These are phyloP conservation scores for Ustilago shanxiensis DNA, from an alignment of 1,284 basidiomycete species.

Conservation along the genomic window DNA sequence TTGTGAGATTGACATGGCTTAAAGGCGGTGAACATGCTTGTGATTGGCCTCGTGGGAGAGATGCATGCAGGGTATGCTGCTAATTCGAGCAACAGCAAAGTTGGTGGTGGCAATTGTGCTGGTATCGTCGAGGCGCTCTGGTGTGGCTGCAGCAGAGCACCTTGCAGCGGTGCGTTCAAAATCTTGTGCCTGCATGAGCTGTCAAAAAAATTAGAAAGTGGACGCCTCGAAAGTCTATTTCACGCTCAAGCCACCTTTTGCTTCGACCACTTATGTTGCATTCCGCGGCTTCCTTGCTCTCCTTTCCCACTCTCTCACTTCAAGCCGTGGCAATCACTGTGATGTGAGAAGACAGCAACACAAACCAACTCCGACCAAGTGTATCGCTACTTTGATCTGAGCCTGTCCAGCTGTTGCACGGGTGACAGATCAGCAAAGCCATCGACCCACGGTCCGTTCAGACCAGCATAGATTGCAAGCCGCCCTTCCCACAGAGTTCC, in stretches of 20 bases:
- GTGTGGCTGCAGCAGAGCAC: constrained; percentile 4
- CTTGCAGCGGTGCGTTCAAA: background rate
- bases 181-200: constrained; percentile 14
- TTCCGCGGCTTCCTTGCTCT: background rate
- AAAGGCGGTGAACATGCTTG: background rate
- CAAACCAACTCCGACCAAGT: background rate
- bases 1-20: background rate
- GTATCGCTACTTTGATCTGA: background rate
- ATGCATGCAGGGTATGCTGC: background rate
- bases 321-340: background rate
- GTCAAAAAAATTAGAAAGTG: constrained; percentile 5
- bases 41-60: background rate
- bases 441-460: background rate
- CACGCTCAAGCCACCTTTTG: constrained; percentile 3
- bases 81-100: background rate
- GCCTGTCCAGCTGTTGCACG: background rate
- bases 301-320: background rate
- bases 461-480: background rate
- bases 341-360: background rate
- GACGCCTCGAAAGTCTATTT: background rate
- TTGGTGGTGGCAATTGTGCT: constrained; percentile 4
- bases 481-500: background rate
- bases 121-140: background rate
- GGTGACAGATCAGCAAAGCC: background rate
- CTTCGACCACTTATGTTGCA: background rate